Percentiles rank a stretch among this genome's conserved stretches.
Conservation (phyloP, 1,139 yeast species). For the Eremothecium gossypii region DNA sequence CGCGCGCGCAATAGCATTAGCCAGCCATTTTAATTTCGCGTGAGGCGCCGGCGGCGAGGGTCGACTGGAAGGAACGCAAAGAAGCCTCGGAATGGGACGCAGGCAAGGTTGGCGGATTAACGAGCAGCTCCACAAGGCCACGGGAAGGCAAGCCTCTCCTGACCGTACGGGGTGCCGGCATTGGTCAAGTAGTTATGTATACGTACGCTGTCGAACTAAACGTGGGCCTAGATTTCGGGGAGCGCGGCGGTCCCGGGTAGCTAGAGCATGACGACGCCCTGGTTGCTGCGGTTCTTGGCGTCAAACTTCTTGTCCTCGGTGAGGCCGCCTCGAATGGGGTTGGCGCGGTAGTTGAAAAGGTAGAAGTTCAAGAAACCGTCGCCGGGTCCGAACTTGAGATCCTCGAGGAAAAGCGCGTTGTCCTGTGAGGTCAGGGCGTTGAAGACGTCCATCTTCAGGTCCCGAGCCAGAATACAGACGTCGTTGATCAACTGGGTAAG, state of each 20-base stretch:
- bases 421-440: constrained; percentile 89
- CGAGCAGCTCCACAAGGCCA: not conserved
- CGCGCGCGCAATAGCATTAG: too few relatives aligned
- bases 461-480: constrained; percentile 63
- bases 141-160: too few relatives aligned
- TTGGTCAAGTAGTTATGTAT: too few relatives aligned
- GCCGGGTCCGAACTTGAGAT: constrained; percentile 84
- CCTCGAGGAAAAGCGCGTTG: constrained; percentile 70
- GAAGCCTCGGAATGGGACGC: too few relatives aligned
- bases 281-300: constrained; percentile 56
- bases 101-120: not conserved
- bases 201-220: not conserved
- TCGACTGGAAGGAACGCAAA: too few relatives aligned
- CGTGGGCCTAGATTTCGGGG: not conserved
- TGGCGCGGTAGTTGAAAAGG: constrained; percentile 79
- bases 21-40: too few relatives aligned
- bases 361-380: constrained; percentile 89
- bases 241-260: not conserved
- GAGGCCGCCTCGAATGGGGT: constrained; percentile 75
- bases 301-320: constrained; percentile 45
- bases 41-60: too few relatives aligned
- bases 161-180: too few relatives aligned
- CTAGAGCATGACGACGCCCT: constrained; percentile 79
- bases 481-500: constrained; percentile 56
- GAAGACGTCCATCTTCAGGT: constrained; percentile 72